Conservation (phyloP, 2,329 filamentous ascomycete species). For the Epichloe coenophiala region DNA sequence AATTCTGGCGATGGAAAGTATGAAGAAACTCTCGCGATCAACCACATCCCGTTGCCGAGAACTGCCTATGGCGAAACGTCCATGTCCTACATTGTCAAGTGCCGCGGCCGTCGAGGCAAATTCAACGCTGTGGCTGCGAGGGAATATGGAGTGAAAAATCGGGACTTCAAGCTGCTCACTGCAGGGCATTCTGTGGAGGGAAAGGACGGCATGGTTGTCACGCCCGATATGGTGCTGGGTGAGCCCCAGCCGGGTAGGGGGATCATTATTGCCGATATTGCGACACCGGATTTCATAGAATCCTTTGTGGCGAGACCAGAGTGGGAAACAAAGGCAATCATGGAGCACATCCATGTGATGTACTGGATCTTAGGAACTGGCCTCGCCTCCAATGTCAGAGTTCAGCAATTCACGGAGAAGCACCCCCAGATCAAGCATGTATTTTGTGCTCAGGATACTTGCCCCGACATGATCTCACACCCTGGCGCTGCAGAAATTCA, state of each 20-base stretch:
- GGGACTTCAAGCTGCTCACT: conserved; percentile 46
- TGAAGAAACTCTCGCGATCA: conserved; percentile 11
- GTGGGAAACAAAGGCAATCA: conserved; percentile 51
- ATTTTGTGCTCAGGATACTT: conserved; percentile 60
- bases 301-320: conserved; percentile 58
- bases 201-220: conserved; percentile 54
- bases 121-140: conserved; percentile 57
- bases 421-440: conserved; percentile 55
- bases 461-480: conserved; percentile 62
- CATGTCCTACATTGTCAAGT: conserved; percentile 77
- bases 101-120: conserved; percentile 63
- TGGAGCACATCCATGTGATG: conserved; percentile 52
- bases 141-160: conserved; percentile 46
- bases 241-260: conserved; percentile 53
- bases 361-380: conserved; percentile 72
- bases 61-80: conserved; percentile 53
- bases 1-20: conserved; percentile 4
- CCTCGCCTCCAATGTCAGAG: conserved; percentile 45
- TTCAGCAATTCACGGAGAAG: conserved; percentile 57
- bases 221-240: conserved; percentile 76
- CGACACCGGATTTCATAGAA: conserved; percentile 55
- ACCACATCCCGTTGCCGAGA: conserved; percentile 41
- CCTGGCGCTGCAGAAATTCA: conserved; percentile 53
- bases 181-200: conserved; percentile 49
- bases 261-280: conserved; percentile 69